Evolutionary conservation across 1,284 basidiomycete species (phyloP), one percentile per base, ranked within the genome.

Genomic region (Sporisorium exsertum): DNA sequence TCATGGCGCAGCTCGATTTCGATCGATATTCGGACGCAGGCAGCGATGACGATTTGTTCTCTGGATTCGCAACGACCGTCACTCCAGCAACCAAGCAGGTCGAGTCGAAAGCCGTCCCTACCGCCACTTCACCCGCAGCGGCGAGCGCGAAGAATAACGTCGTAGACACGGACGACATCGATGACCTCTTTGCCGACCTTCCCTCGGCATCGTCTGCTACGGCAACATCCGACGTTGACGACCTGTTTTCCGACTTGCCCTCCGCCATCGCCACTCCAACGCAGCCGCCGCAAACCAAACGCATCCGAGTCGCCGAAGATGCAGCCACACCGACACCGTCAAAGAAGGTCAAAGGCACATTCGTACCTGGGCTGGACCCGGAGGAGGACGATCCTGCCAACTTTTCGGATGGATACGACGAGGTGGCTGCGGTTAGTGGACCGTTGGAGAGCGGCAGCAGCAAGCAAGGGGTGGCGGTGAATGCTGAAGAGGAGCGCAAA

Each of bases 401-500:
- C 59, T 82, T 83, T 60, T 82, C 81, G 10, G 81, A 83, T 43
- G 81, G 81, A 0, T 83, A 83, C 70, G 75, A 83, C 32, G 81
- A 83, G 51, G 64, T 22, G n/a, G 58, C 47, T 15, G 56, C 66
- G 2, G 65, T 47, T 2, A 10, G 46, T 2, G 55, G 50, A 7
- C 20, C 57, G 20, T 18, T 18, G 47, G 35, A 40, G 49, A 46
- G 15, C 46, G 60, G 40, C 46, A 50, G 18, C 50, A 60, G 33
- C 43, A 49, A 60, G 46, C 54, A 35, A 10, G 5, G 10, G 29
- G 29, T 32, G 55, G 24, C 58, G 46, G 43, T 37, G 10, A 40
- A 73, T 29, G 63, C 64, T 16, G 62, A 51, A n/a, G 59, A 64
- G 20, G 75, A 77, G 51, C 57, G 71, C 16, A 49, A 47, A 12